Percentiles rank a stretch among this genome's conserved stretches.
phyloP scores from a whole-genome alignment of 2,329 filamentous ascomycete genomes.

The Fusarium redolens region DNA sequence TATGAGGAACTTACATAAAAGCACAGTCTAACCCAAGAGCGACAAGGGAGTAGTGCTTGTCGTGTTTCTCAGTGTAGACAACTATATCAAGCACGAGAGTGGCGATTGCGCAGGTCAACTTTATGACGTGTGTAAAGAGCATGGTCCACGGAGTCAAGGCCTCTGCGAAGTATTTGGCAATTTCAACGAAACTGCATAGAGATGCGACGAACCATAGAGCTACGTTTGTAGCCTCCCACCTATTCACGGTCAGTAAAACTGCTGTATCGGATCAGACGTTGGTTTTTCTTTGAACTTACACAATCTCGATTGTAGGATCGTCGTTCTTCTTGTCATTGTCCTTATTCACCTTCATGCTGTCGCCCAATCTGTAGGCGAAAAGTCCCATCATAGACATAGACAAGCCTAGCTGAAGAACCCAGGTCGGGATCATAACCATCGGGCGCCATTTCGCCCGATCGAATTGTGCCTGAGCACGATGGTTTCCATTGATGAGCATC shows the following conservation, averaged over 20 bases:
- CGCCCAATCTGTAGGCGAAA: conserved; percentile 64
- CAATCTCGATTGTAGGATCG: conserved; percentile 60
- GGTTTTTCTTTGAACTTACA: conserved; percentile 54
- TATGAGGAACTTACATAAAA: conserved; percentile 57
- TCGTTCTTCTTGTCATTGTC: conserved; percentile 53
- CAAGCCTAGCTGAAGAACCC: conserved; percentile 61
- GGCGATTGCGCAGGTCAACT: conserved; percentile 58
- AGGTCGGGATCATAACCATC: conserved; percentile 60
- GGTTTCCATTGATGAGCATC: conserved; percentile 51
- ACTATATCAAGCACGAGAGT: conserved; percentile 64
- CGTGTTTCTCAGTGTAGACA: conserved; percentile 58
- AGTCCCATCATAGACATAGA: conserved; percentile 61
- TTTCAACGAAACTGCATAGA: conserved; percentile 59
- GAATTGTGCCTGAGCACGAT: conserved; percentile 65
- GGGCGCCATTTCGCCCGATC: conserved; percentile 63
- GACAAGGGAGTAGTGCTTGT: conserved; percentile 60
- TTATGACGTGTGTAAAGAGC: conserved; percentile 63
- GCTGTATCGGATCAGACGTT: neutral
- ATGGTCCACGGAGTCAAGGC: conserved; percentile 66
- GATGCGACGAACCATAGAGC: conserved; percentile 60
- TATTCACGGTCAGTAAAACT: conserved; percentile 40
- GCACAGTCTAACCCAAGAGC: conserved; percentile 61
- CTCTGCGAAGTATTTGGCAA: conserved; percentile 60
- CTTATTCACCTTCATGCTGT: conserved; percentile 57
- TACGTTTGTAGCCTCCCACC: conserved; percentile 67